These are phyloP conservation scores for Rhodocollybia butyracea DNA, from an alignment of 768 basidiomycete species.

Conservation along the genomic window DNA sequence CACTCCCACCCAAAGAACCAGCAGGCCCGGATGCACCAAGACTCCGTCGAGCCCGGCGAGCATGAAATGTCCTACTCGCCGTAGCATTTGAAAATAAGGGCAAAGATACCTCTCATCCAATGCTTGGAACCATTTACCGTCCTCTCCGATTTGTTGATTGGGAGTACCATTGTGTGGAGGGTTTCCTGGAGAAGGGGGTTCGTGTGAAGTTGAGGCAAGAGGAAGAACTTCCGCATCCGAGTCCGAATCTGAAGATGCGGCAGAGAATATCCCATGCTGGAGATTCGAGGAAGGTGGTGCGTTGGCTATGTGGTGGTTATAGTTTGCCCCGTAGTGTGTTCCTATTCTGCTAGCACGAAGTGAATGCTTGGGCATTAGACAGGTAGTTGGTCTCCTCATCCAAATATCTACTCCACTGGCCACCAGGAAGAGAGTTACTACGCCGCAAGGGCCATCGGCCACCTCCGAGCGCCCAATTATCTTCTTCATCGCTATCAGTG, in stretches of 20 bases:
- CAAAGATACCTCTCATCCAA: slow-evolving; percentile 93
- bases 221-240: slow-evolving; percentile 82
- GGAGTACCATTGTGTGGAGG: slow-evolving; percentile 14
- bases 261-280: slow-evolving; percentile 46
- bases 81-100: slow-evolving; percentile 93
- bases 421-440: slow-evolving; percentile 25
- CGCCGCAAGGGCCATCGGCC: slow-evolving; percentile 26
- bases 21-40: slow-evolving; percentile 26
- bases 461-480: slow-evolving; percentile 25
- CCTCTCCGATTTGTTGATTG: slow-evolving; percentile 42
- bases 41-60: slow-evolving; percentile 60
- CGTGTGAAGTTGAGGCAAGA: slow-evolving; percentile 52
- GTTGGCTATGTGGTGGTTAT: slow-evolving; percentile 55
- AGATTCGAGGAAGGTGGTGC: slow-evolving; percentile 17
- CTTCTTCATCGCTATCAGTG: slow-evolving; percentile 52
- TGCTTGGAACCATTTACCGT: slow-evolving; percentile 94
- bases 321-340: slow-evolving; percentile 52
- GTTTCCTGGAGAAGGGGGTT: slow-evolving; percentile 16
- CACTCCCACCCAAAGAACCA: slow-evolving; percentile 21
- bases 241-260: slow-evolving; percentile 74
- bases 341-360: slow-evolving; percentile 43
- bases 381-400: slow-evolving; percentile 43
- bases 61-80: slow-evolving; percentile 83
- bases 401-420: slow-evolving; percentile 41
- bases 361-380: slow-evolving; percentile 3